phyloP scores from a whole-genome alignment of 129 eudicot species.

The Flaveria trinervia region DNA sequence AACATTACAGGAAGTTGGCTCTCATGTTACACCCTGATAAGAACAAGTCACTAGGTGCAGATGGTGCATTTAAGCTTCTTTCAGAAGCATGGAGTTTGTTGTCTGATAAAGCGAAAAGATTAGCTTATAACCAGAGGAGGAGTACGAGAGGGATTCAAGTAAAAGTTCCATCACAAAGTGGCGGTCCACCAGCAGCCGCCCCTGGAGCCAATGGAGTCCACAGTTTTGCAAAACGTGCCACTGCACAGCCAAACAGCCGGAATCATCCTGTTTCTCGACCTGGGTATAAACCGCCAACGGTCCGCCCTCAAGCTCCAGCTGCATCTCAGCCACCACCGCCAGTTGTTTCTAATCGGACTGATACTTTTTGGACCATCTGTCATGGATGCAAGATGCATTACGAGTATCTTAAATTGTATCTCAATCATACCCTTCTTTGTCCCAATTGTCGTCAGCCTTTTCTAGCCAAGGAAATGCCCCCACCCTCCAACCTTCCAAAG shows the following conservation, averaged over 20 bases:
- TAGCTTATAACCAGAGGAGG: slow-evolving; percentile 63
- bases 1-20: slow-evolving; percentile 62
- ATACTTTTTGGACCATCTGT: slow-evolving; percentile 93
- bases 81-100: slow-evolving; percentile 76
- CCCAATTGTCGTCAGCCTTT: slow-evolving; percentile 74
- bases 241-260: slow-evolving; percentile 42
- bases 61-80: slow-evolving; percentile 42
- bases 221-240: slow-evolving; percentile 36
- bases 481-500: slow-evolving; percentile 57
- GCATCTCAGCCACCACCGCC: slow-evolving; percentile 22
- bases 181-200: slow-evolving; percentile 43
- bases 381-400: slow-evolving; percentile 86
- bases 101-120: slow-evolving; percentile 64
- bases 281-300: slow-evolving; percentile 24
- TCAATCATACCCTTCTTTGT: slow-evolving; percentile 70
- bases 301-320: slow-evolving; percentile 37
- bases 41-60: slow-evolving; percentile 72
- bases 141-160: slow-evolving; percentile 40
- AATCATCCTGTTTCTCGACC: slow-evolving; percentile 32
- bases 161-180: slow-evolving; percentile 44
- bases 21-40: slow-evolving; percentile 88
- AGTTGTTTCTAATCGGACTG: slow-evolving; percentile 40
- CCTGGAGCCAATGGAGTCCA: slow-evolving; percentile 50
- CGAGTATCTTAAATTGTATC: slow-evolving; percentile 71
- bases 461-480: slow-evolving; percentile 70